phyloP scores from a whole-genome alignment of 768 basidiomycete genomes.

The Mycena rebaudengoi region DNA sequence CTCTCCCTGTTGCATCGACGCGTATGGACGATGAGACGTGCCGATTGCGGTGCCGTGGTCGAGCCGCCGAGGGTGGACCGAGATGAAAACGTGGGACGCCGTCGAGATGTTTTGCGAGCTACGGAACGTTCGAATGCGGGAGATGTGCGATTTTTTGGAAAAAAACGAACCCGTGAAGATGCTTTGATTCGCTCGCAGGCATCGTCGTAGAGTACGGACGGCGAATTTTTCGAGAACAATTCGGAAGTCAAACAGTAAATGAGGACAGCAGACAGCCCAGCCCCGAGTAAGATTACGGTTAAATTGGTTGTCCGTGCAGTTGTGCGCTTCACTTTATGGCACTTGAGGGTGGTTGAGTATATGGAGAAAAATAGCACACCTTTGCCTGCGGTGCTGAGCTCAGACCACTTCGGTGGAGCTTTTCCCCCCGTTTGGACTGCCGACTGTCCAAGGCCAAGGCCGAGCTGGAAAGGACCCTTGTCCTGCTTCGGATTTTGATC shows the following conservation, averaged over 20 bases:
- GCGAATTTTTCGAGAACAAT: slow-evolving; percentile 88
- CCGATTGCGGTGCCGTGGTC: slow-evolving; percentile 84
- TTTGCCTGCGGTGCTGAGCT: slow-evolving; percentile 80
- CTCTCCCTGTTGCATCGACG: slow-evolving; percentile 75
- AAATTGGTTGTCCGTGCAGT: slow-evolving; percentile 60
- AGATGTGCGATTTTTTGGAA: background rate
- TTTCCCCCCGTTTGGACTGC: slow-evolving; percentile 62
- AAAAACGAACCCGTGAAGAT: slow-evolving; percentile 51
- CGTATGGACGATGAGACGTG: slow-evolving; percentile 83
- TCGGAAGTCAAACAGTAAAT: slow-evolving; percentile 84
- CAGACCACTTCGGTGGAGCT: slow-evolving; percentile 81
- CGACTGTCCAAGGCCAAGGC: slow-evolving; percentile 71
- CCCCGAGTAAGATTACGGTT: slow-evolving; percentile 76
- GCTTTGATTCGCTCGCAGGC: slow-evolving; percentile 62
- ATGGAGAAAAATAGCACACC: slow-evolving; percentile 49
- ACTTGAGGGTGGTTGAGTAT: background rate
- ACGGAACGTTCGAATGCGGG: slow-evolving; percentile 21
- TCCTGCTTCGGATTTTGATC: slow-evolving; percentile 60
- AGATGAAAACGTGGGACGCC: slow-evolving; percentile 80
- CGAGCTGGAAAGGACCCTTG: slow-evolving; percentile 84
- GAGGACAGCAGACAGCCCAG: slow-evolving; percentile 78
- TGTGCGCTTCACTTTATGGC: slow-evolving; percentile 52
- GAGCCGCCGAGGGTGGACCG: slow-evolving; percentile 76
- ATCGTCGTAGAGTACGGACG: slow-evolving; percentile 79
- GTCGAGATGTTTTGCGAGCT: slow-evolving; percentile 78